Evolutionary conservation across 192 early-diverging fungal genomes (phyloP).

Genomic region (Diversispora eburnea): DNA sequence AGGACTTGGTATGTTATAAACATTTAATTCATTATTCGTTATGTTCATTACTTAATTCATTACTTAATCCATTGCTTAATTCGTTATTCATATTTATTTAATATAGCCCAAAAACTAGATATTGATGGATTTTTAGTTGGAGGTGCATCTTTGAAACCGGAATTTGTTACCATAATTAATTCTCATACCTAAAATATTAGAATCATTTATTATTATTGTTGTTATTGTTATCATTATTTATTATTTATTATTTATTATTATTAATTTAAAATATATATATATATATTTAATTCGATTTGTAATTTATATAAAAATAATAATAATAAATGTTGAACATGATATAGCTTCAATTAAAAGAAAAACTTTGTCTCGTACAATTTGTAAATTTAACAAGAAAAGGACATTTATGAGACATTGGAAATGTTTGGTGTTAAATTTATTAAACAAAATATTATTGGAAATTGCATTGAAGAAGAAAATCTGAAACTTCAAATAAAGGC

Average conservation of each 20-base stretch:
- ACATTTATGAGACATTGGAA: background rate
- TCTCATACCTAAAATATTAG: too few relatives aligned
- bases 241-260: too few relatives aligned
- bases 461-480: background rate
- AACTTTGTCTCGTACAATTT: background rate
- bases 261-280: too few relatives aligned
- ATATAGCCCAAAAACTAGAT: constrained; percentile 69
- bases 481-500: background rate
- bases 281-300: too few relatives aligned
- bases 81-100: background rate
- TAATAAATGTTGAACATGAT: background rate
- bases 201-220: too few relatives aligned
- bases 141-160: constrained; percentile 94
- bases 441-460: too few relatives aligned
- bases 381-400: background rate
- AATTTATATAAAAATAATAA: too few relatives aligned
- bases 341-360: background rate
- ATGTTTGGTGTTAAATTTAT: background rate
- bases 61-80: background rate
- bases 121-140: constrained; percentile 99
- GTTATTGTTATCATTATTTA: too few relatives aligned
- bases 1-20: constrained; percentile 52
- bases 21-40: too few relatives aligned
- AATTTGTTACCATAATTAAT: constrained; percentile 65
- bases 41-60: background rate